A percentile compares a stretch with the other conserved stretches of the same genome.
These are phyloP conservation scores for Camelina neglecta DNA, from an alignment of 345 rosid species.

Conservation along the genomic window DNA sequence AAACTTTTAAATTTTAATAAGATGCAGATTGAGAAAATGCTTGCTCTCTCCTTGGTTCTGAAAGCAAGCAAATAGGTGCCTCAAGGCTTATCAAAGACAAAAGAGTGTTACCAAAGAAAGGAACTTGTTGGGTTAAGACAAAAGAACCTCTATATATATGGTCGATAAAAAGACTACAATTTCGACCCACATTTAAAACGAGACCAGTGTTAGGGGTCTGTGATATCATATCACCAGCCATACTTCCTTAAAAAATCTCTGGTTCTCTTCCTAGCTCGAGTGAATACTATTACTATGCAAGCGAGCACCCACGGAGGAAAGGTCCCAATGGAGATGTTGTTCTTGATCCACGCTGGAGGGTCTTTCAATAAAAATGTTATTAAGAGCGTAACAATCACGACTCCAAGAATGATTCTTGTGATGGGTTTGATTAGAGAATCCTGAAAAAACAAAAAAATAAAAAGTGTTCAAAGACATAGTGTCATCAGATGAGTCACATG, in stretches of 20 bases:
- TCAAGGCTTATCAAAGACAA: conserved; percentile 31
- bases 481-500: conserved; percentile 9
- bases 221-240: conserved; percentile 46
- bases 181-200: conserved; percentile 29
- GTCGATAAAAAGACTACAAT: conserved; percentile 27
- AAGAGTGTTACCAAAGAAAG: conserved; percentile 12
- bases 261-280: conserved; percentile 95
- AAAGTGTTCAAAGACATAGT: conserved; percentile 3
- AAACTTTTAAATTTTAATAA: conserved; percentile 10
- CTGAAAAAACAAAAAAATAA: conserved; percentile 50
- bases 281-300: conserved; percentile 78
- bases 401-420: conserved; percentile 75
- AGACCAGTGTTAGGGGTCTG: conserved; percentile 24
- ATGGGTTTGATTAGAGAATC: conserved; percentile 83
- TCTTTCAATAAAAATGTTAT: conserved; percentile 66
- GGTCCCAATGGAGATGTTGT: conserved; percentile 52
- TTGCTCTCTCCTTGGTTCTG: conserved; percentile 35
- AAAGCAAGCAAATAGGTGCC: conserved; percentile 34
- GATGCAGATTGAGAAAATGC: conserved; percentile 30
- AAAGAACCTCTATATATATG: conserved; percentile 14
- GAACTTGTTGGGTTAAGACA: conserved; percentile 35
- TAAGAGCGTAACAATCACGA: conserved; percentile 56
- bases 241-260: conserved; percentile 61
- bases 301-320: conserved; percentile 96
- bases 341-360: conserved; percentile 69